These are phyloP conservation scores for Rhodofomes roseus DNA, from an alignment of 1,284 basidiomycete species.

Conservation along the genomic window DNA sequence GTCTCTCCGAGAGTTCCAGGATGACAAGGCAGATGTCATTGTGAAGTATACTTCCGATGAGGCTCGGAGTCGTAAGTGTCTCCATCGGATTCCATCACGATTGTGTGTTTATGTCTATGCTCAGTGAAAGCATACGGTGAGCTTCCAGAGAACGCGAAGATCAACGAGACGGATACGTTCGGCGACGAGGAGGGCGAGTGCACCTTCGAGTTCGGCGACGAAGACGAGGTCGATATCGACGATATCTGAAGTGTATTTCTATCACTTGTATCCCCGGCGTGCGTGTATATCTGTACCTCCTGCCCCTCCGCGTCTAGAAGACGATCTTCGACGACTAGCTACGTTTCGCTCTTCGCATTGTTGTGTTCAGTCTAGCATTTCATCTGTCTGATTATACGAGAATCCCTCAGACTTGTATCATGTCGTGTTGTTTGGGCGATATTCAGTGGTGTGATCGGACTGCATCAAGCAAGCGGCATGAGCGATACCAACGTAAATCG, in stretches of 20 bases:
- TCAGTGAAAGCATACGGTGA: slow-evolving; percentile 96
- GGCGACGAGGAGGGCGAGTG: slow-evolving; percentile 89
- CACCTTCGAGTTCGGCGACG: slow-evolving; percentile 87
- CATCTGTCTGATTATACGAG: neutral
- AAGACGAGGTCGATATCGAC: slow-evolving; percentile 79
- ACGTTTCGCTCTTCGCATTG: slow-evolving; percentile 3
- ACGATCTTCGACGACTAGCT: slow-evolving; percentile 6
- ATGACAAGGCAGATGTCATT: slow-evolving; percentile 99
- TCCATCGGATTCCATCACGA: neutral
- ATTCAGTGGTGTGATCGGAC: neutral
- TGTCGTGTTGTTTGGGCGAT: too few species aligned
- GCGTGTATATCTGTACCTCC: neutral
- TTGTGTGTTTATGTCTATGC: slow-evolving; percentile 4
- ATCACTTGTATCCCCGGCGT: slow-evolving; percentile 21
- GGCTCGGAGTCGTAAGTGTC: slow-evolving; percentile 70
- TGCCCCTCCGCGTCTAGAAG: slow-evolving; percentile 1
- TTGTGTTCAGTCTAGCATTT: slow-evolving; percentile 11
- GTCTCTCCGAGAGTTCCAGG: slow-evolving; percentile 98
- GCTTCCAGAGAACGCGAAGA: slow-evolving; percentile 96
- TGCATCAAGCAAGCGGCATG: too few species aligned
- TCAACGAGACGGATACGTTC: slow-evolving; percentile 95
- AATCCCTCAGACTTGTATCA: neutral
- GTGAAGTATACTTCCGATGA: slow-evolving; percentile 98
- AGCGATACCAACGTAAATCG: too few species aligned
- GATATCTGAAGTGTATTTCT: slow-evolving; percentile 51